Conservation (phyloP, 306 rosid genomes). For the Vigna angularis region DNA sequence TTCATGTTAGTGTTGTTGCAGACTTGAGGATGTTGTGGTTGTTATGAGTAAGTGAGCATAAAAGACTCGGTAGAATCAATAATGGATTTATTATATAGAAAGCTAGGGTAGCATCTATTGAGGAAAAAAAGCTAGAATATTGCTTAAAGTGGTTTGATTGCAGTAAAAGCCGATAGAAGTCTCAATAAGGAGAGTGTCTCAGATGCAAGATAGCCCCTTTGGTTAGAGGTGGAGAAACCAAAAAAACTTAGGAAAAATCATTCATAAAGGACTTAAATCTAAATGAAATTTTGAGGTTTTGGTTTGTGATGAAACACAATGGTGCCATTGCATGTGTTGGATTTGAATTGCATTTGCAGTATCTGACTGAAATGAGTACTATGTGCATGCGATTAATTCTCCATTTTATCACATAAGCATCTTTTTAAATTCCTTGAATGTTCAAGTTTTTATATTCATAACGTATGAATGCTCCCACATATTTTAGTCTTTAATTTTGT, state of each 20-base stretch:
- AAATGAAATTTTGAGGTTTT: neutral
- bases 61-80: neutral
- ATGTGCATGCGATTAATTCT: neutral
- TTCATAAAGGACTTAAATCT: neutral
- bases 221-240: neutral
- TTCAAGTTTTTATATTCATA: neutral
- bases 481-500: constrained; percentile 13
- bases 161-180: neutral
- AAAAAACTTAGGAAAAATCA: neutral
- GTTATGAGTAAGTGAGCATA: neutral
- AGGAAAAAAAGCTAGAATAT: neutral
- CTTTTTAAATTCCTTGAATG: neutral
- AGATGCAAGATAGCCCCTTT: neutral
- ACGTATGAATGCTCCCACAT: neutral
- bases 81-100: neutral
- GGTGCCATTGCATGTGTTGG: neutral
- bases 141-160: neutral
- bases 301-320: neutral
- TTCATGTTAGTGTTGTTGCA: neutral
- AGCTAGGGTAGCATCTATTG: neutral
- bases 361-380: neutral
- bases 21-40: neutral
- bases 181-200: neutral
- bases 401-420: neutral
- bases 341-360: constrained; percentile 3